These are phyloP conservation scores for Botrytis galanthina DNA, from an alignment of 2,329 filamentous ascomycete genomes.

Conservation along the genomic window DNA sequence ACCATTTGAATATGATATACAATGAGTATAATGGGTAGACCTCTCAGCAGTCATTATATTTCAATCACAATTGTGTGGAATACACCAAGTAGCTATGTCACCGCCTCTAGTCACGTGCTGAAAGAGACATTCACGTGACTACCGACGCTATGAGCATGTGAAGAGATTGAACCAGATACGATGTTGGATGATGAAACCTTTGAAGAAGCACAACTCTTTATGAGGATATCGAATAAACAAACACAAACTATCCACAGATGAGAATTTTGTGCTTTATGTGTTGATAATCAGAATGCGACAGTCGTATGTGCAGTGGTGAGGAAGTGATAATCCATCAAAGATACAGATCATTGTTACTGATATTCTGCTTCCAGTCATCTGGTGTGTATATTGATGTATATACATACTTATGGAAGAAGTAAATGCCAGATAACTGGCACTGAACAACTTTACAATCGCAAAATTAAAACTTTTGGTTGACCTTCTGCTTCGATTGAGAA, in stretches of 20 bases:
- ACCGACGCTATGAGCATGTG: not conserved
- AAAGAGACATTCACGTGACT: not conserved
- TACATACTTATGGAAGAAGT: not conserved
- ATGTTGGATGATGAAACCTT: not conserved
- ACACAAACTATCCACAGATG: not conserved
- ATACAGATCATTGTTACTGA: not conserved
- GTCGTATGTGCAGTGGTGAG: not conserved
- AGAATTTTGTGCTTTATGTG: not conserved
- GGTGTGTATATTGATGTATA: not conserved
- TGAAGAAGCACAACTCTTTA: not conserved
- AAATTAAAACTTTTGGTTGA: not conserved
- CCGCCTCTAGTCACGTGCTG: not conserved
- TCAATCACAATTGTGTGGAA: not conserved
- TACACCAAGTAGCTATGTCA: not conserved
- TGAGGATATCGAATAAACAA: not conserved
- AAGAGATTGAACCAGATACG: not conserved
- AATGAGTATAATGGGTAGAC: no score
- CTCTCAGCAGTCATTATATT: not conserved
- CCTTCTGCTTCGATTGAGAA: not conserved
- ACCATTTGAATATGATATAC: not conserved
- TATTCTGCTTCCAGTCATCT: not conserved
- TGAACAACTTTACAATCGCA: not conserved
- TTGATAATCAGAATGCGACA: not conserved
- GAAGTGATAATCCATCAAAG: not conserved
- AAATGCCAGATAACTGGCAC: not conserved